Percentiles rank a stretch among this genome's conserved stretches.
Conservation (phyloP, 306 rosid species). For the Quercus engelmannii region DNA sequence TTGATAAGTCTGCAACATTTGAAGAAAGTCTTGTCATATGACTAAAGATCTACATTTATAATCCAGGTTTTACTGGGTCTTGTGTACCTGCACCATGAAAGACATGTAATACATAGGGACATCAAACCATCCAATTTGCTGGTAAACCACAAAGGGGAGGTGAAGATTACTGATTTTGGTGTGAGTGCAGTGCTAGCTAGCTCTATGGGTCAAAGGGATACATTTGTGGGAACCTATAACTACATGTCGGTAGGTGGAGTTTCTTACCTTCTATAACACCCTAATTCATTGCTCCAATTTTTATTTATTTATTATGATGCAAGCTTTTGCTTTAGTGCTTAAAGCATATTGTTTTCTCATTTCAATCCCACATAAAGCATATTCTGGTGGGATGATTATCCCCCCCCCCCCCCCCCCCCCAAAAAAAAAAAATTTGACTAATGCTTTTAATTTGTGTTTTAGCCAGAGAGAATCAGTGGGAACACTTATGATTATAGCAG, state of each 20-base stretch:
- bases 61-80: slow-evolving; percentile 92
- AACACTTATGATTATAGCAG: slow-evolving; percentile 90
- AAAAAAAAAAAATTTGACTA: neutral
- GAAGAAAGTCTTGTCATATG: slow-evolving; percentile 3
- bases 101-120: slow-evolving; percentile 96
- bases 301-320: neutral
- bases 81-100: slow-evolving; percentile 88
- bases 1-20: slow-evolving; percentile 8
- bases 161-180: slow-evolving; percentile 98
- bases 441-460: slow-evolving; percentile 25
- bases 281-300: neutral
- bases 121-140: slow-evolving; percentile 94
- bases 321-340: neutral
- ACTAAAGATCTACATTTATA: slow-evolving; percentile 8
- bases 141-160: slow-evolving; percentile 95
- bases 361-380: neutral
- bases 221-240: slow-evolving; percentile 96
- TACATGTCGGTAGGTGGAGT: slow-evolving; percentile 94
- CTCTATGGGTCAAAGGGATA: slow-evolving; percentile 96
- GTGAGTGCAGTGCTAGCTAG: slow-evolving; percentile 97
- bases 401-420: no score
- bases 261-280: slow-evolving; percentile 11
- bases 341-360: neutral
- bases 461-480: slow-evolving; percentile 98
- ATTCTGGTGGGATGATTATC: neutral